Evolutionary conservation across 805 yeast species (phyloP), one percentile per base, ranked within the genome.

Genomic region (Nakazawaea holstii): DNA sequence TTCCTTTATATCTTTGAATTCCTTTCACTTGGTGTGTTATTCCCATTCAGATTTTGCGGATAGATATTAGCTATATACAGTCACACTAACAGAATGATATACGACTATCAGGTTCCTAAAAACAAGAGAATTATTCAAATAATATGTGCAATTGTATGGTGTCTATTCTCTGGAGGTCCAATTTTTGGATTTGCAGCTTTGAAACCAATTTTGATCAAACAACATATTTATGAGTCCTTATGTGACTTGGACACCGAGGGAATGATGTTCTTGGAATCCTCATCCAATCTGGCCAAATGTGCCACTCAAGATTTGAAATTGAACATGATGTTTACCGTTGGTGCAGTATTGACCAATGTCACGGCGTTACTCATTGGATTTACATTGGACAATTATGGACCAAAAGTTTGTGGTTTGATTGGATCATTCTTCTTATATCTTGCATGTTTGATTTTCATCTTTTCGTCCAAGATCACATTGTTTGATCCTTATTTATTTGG

Each of bases 151-250:
- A 74, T 76, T 17, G 49, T 66, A 14, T 77, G 82, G 82, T 76
- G 81, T 55, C 60, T 77, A 8, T 59, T 77, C 27, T 74, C 80
- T 4, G 82, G 79, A 3, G 82, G 82, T 4, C 80, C 81, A 2
- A 74, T 77, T 32, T 77, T 77, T 58, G 82, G 82, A 6, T 77
- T 77, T 64, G 82, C 82, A 6, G 82, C 82, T 13, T 63, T 77
- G 55, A 77, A 77, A 52, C 82, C 82, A 8, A 65, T 75, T 4
- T 61, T 77, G 36, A 69, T 77, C 39, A 68, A 61, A 46, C 78
- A 77, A 55, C 72, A 70, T 11, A 63, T 77, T 43, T 77, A 77
- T 53, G 73, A 69, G 50, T 55, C 61, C 17, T 54, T 58, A 1
- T 77, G 82, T 60, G 61, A 62, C 35, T 45, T 55, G 2, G 49